A percentile compares a stretch with the other conserved stretches of the same genome.
These are phyloP conservation scores for Bifiguratus adelaidae DNA, from an alignment of 192 early-diverging fungal species.

Conservation along the genomic window DNA sequence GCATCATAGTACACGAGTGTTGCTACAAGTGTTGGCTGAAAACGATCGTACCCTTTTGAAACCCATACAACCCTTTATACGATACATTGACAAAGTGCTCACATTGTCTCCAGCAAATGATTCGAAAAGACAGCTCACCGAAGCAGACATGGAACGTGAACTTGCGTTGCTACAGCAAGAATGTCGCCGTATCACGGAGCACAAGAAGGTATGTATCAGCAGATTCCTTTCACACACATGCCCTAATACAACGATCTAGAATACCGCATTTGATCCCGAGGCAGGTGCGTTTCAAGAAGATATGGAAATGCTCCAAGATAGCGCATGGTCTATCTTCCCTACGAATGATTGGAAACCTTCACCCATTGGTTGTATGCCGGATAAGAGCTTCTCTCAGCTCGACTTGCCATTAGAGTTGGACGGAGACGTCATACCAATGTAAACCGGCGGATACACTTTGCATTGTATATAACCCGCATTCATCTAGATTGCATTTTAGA, in stretches of 20 bases:
- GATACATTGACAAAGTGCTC: constrained; percentile 20
- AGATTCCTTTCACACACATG: neutral
- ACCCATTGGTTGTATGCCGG: constrained; percentile 24
- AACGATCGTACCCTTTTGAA: constrained; percentile 5
- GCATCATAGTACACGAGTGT: constrained; percentile 13
- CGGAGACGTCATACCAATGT: too few relatives aligned
- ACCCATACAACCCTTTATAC: constrained; percentile 14
- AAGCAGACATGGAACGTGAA: constrained; percentile 6
- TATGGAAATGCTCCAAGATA: neutral
- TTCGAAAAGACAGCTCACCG: neutral
- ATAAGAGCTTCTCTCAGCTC: constrained; percentile 17
- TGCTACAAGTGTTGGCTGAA: constrained; percentile 13
- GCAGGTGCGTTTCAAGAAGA: neutral
- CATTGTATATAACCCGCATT: too few relatives aligned
- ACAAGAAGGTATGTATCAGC: neutral
- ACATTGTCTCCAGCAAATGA: neutral
- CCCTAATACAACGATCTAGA: neutral
- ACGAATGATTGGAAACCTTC: constrained; percentile 15
- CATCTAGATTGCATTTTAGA: too few relatives aligned
- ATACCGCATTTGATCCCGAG: neutral
- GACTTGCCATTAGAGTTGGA: too few relatives aligned
- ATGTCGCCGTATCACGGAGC: neutral
- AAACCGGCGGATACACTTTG: too few relatives aligned
- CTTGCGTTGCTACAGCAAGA: neutral
- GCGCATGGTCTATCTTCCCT: constrained; percentile 12